Base-by-base conservation (phyloP, 2,329 filamentous ascomycete genomes). In the Allantophomopsis cytisporea region DNA sequence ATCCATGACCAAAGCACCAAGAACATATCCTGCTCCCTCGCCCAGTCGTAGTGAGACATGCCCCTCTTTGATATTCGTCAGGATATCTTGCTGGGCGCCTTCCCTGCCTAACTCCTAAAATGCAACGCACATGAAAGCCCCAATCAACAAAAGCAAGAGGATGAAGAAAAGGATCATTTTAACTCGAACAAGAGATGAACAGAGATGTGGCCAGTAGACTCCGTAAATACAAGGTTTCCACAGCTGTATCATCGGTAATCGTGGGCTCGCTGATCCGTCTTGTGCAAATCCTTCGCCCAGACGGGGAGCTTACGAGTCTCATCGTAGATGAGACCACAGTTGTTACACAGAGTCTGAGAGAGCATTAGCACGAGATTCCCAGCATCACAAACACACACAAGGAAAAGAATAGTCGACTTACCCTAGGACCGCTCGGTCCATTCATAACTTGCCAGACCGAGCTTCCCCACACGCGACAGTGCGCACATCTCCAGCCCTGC, bases 381-480 rank as follows among this genome's bases (percentile, higher is more conserved):
- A 28, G 8, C 8, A 28, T 41, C 31, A 37, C 3, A 31, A 32
- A 38, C 10, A 35, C 35, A 31, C 18, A 20, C 18, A 14, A 37
- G 17, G 30, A 14, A 37, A 18, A 23, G 35, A n/a, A 30, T 20
- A 16, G 10, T 11, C 31, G 39, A 62, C 83, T 71, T 65, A 91
- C 85, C 61, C 84, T 81, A 46, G 83, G 73, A 40, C 88, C 89
- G 40, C 74, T 68, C 12, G 91, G 91, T 17, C 91, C 91, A 61
- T 96, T 88, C 51, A 91, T 71, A 3, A 96, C 89, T 37, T 85
- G 88, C 91, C 91, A 98, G 7, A 95, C 86, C 20, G 86, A 83
- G 37, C 80, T 80, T 13, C 89, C 91, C 77, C 83, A 89, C 28
- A 95, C 77, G 43, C 71, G 71, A 59, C 91, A 98, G 60, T 96